phyloP scores from a whole-genome alignment of 495 filamentous ascomycete species.

The Cercophora scortea region DNA sequence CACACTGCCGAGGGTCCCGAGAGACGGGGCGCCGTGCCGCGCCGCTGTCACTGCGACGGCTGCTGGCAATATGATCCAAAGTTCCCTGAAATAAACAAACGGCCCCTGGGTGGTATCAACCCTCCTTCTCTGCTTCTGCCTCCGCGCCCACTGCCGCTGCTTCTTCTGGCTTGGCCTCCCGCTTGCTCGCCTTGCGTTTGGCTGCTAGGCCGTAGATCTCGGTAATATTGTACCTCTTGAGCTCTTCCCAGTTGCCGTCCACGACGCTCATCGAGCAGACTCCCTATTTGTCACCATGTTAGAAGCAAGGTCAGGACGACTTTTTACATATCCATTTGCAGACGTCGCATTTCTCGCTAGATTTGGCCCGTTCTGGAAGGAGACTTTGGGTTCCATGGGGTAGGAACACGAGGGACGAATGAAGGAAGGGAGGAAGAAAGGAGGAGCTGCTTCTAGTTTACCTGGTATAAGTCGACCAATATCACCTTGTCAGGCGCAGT shows the following conservation, averaged over 20 bases:
- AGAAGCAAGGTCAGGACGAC: neutral
- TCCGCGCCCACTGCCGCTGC: neutral
- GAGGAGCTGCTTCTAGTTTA: constrained; percentile 25
- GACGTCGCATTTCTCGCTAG: neutral
- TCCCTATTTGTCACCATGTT: constrained; percentile 16
- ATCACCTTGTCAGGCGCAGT: constrained; percentile 76
- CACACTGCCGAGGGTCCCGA: too few relatives aligned
- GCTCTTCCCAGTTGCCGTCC: constrained; percentile 41
- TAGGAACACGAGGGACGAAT: too few relatives aligned
- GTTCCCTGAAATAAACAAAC: too few relatives aligned
- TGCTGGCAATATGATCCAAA: too few relatives aligned
- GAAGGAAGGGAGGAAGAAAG: too few relatives aligned
- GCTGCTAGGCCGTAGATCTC: constrained; percentile 31
- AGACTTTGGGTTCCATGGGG: too few relatives aligned
- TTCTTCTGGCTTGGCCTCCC: neutral
- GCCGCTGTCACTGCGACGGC: too few relatives aligned
- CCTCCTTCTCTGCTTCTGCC: constrained; percentile 1
- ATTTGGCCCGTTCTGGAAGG: neutral
- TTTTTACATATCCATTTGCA: neutral
- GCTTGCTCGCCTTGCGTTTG: constrained; percentile 10
- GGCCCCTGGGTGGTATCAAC: too few relatives aligned
- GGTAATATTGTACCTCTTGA: constrained; percentile 40
- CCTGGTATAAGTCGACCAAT: constrained; percentile 82
- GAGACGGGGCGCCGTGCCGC: too few relatives aligned
- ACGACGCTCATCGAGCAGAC: constrained; percentile 42